Evolutionary conservation across 805 yeast species (phyloP), one percentile per base, ranked within the genome.

Genomic region (Lachancea nothofagi): DNA sequence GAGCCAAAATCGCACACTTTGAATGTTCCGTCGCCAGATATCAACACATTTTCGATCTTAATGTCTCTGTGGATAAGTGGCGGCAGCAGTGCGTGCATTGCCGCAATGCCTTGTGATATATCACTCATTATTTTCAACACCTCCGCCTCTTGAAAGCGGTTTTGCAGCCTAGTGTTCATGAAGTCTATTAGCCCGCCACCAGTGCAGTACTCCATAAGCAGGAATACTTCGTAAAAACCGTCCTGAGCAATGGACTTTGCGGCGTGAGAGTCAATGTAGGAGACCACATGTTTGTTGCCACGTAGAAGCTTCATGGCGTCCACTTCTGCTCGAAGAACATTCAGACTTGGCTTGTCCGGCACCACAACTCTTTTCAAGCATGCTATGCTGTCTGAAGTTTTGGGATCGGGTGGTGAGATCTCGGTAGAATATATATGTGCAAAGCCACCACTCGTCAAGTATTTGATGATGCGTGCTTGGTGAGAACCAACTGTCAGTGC

Each of bases 361-460:
- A 93, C 98, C 23, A 81, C 81, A n/a, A 93, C 97, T 47, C 98
- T 74, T 62, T 93, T 93, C 53, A 93, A 69, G 59, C 97, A 93
- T 4, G 90, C 96, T 9, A 71, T 61, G 40, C 61, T 62, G 36
- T 70, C 61, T 14, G 76, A 77, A 12, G 72, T 68, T 47, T 69
- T 67, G 12, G 51, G 28, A 44, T 76, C 75, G 3, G 75, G 68
- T 5, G 88, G 88, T 20, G 73, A 69, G 14, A 83, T 77, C 33
- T 72, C 72, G 45, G 88, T 90, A 13, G 83, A 75, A 61, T 93
- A 93, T 4, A 93, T 96, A 59, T 85, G 95, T 8, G 98, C 97
- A 70, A 86, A 93, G 10, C 98, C 98, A 62, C 93, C 97, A 54
- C 82, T 82, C 5, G 95, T 82, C 30, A 89, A 66, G 65, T 84